phyloP scores from a whole-genome alignment of 2,329 filamentous ascomycete species.

The Aspergillus floridensis region DNA sequence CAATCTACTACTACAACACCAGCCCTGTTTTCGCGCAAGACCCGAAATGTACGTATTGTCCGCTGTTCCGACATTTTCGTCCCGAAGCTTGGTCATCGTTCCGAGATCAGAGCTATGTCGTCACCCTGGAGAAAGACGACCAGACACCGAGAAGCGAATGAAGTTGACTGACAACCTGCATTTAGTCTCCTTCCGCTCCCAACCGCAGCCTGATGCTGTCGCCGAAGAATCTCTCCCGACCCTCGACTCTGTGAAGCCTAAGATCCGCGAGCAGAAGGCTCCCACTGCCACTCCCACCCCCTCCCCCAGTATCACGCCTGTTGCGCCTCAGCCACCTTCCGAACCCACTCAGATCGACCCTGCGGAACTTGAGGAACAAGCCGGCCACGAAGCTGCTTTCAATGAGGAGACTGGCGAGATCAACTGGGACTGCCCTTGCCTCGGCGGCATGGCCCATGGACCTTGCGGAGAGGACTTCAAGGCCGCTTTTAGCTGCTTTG shows the following conservation, averaged over 20 bases:
- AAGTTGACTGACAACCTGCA: slow-evolving; percentile 7
- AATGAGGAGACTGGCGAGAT: slow-evolving; percentile 99
- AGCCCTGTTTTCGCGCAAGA: slow-evolving; percentile 84
- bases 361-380: slow-evolving; percentile 72
- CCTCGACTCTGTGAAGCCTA: slow-evolving; percentile 64
- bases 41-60: slow-evolving; percentile 60
- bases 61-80: slow-evolving; percentile 8
- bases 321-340: slow-evolving; percentile 16
- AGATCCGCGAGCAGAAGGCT: slow-evolving; percentile 40
- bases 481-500: slow-evolving; percentile 95
- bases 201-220: slow-evolving; percentile 29
- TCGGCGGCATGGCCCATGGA: slow-evolving; percentile 94
- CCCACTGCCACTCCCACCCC: slow-evolving; percentile 1
- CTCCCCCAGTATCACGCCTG: slow-evolving; percentile 11
- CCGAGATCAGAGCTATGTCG: not conserved
- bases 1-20: slow-evolving; percentile 93
- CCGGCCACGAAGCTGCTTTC: slow-evolving; percentile 84
- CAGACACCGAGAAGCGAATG: not conserved
- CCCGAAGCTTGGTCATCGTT: not conserved
- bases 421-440: slow-evolving; percentile 98
- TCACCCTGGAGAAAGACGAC: not conserved
- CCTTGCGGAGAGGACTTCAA: slow-evolving; percentile 96
- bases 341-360: slow-evolving; percentile 29
- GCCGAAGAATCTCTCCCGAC: slow-evolving; percentile 57
- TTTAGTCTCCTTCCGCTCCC: slow-evolving; percentile 33